A percentile compares a stretch with the other conserved stretches of the same genome.
These are phyloP conservation scores for Sporisorium reilianum DNA, from an alignment of 1,284 basidiomycete genomes.

Conservation along the genomic window DNA sequence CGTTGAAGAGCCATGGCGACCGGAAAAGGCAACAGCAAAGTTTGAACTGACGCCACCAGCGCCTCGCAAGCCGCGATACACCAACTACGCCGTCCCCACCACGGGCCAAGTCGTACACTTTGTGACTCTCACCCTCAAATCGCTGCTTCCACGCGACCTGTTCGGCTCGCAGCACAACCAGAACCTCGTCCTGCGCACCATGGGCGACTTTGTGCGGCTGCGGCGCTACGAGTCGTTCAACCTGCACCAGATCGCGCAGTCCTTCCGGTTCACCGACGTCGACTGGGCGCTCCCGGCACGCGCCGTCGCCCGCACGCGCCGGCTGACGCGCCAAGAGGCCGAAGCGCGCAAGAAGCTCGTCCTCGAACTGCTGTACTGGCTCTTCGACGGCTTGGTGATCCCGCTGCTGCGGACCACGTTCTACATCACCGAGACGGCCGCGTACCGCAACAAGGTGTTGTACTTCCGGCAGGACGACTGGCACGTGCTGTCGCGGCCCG, in stretches of 20 bases:
- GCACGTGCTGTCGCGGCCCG: conserved; percentile 80
- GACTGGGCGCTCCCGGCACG: conserved; percentile 79
- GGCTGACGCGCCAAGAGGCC: conserved; percentile 76
- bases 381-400: conserved; percentile 86
- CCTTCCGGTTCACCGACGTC: conserved; percentile 80
- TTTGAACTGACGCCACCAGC: conserved; percentile 16
- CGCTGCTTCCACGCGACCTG: conserved; percentile 80
- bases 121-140: conserved; percentile 74
- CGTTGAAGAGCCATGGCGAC: not conserved
- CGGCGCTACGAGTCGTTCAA: conserved; percentile 84
- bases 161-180: conserved; percentile 84
- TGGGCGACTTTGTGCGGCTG: conserved; percentile 78
- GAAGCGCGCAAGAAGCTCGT: conserved; percentile 81
- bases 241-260: conserved; percentile 84
- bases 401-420: conserved; percentile 89
- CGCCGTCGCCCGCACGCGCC: conserved; percentile 10
- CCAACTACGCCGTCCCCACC: conserved; percentile 79
- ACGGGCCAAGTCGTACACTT: conserved; percentile 73
- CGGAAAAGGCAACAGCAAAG: not conserved
- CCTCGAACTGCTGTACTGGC: conserved; percentile 90
- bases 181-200: conserved; percentile 75
- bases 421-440: conserved; percentile 91
- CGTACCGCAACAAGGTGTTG: conserved; percentile 84
- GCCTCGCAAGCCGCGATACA: conserved; percentile 78
- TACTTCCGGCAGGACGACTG: conserved; percentile 97